These are phyloP conservation scores for Trichoderma sp. DNA, from an alignment of 2,329 filamentous ascomycete genomes.

Conservation along the genomic window DNA sequence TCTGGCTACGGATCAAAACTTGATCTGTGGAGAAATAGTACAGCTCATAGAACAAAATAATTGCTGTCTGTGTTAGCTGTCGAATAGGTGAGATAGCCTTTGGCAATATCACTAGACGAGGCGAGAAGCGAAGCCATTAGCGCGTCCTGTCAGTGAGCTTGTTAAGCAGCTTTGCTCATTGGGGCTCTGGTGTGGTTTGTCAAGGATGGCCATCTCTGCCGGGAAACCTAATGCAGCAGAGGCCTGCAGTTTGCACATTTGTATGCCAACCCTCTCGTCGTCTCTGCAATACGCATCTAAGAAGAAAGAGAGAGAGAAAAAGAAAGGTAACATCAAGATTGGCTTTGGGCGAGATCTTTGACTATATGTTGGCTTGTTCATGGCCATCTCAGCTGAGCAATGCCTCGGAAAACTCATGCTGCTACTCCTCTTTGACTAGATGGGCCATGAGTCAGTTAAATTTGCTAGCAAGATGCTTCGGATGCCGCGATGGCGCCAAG, in stretches of 20 bases:
- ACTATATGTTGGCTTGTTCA: neutral
- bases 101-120: neutral
- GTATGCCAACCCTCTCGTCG: neutral
- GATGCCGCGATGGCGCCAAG: neutral
- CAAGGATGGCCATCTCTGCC: neutral
- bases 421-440: neutral
- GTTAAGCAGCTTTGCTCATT: neutral
- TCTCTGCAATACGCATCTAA: neutral
- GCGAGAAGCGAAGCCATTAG: neutral
- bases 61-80: neutral
- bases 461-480: neutral
- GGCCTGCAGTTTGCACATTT: neutral
- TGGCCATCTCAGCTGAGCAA: neutral
- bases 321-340: neutral
- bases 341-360: neutral
- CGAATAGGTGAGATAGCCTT: neutral
- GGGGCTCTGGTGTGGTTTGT: neutral
- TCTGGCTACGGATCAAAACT: neutral
- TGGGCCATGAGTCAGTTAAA: neutral
- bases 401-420: neutral
- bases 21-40: neutral
- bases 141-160: neutral
- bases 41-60: neutral
- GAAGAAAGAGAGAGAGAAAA: neutral
- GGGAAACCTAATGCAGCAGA: neutral